phyloP scores from a whole-genome alignment of 768 basidiomycete genomes.

The Amyloporia xantha region DNA sequence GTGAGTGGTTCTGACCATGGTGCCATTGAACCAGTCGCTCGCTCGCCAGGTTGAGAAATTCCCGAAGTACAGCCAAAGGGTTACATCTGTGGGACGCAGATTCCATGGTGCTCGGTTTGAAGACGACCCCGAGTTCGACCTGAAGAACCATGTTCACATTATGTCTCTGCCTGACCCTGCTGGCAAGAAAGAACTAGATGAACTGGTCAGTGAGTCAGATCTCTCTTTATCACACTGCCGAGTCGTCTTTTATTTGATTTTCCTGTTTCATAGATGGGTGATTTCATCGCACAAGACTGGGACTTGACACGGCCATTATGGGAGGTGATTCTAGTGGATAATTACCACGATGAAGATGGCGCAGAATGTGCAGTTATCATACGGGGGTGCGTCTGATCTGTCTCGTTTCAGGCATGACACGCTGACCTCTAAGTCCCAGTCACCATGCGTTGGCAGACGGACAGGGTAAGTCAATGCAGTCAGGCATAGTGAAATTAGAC shows the following conservation, averaged over 20 bases:
- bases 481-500: too few species aligned
- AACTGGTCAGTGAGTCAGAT: constrained; percentile 7
- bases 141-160: constrained; percentile 13
- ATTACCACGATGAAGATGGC: too few species aligned
- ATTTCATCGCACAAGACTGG: constrained; percentile 18
- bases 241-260: too few species aligned
- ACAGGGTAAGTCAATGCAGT: constrained; percentile 9
- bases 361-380: constrained; percentile 15
- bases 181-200: constrained; percentile 15
- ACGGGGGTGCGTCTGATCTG: constrained; percentile 17
- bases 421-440: constrained; percentile 6
- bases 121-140: constrained; percentile 16
- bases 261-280: constrained; percentile 14
- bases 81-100: constrained; percentile 13
- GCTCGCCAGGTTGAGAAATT: constrained; percentile 11
- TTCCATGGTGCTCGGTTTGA: constrained; percentile 17
- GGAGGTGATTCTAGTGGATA: constrained; percentile 17
- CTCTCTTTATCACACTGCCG: too few species aligned
- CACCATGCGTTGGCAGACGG: constrained; percentile 20
- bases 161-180: constrained; percentile 16
- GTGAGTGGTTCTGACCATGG: too few species aligned
- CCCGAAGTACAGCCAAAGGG: constrained; percentile 14
- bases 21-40: constrained; percentile 1
- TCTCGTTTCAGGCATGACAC: too few species aligned
- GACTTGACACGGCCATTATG: constrained; percentile 14